Evolutionary conservation across 2,329 filamentous ascomycete species (phyloP).

Genomic region (Penicillium sp.): DNA sequence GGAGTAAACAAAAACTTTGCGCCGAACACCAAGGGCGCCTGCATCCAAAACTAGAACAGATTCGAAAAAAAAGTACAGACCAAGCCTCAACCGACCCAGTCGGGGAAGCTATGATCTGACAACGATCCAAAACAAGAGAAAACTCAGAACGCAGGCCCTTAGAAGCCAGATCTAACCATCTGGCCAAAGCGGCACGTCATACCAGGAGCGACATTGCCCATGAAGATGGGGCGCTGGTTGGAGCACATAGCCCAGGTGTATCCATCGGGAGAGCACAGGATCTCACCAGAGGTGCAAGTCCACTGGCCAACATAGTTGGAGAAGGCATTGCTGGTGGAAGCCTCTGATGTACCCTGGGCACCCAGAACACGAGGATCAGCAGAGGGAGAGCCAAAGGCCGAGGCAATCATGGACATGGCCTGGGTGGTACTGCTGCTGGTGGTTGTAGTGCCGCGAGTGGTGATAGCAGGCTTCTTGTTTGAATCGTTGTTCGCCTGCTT

Average conservation of each 20-base stretch:
- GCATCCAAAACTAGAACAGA: neutral
- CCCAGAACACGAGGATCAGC: constrained; percentile 18
- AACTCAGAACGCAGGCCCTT: neutral
- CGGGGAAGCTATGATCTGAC: neutral
- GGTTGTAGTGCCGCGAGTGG: constrained; percentile 17
- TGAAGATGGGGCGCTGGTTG: constrained; percentile 38
- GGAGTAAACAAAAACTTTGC: neutral
- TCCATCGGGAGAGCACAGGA: constrained; percentile 43
- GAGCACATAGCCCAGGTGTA: constrained; percentile 44
- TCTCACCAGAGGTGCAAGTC: constrained; percentile 37
- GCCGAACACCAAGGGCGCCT: neutral
- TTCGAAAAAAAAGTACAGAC: neutral
- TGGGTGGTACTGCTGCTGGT: constrained; percentile 6
- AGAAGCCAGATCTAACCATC: constrained; percentile 23
- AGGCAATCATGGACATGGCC: constrained; percentile 24
- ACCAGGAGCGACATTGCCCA: constrained; percentile 48
- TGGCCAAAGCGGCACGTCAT: constrained; percentile 41
- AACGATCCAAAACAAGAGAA: neutral
- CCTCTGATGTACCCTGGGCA: constrained; percentile 9
- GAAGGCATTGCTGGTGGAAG: constrained; percentile 29
- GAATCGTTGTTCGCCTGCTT: no score
- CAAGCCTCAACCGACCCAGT: constrained; percentile 18
- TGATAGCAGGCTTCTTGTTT: constrained; percentile 19
- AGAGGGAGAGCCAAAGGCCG: constrained; percentile 19
- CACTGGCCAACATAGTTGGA: constrained; percentile 21